A percentile compares a stretch with the other conserved stretches of the same genome.
phyloP scores from a whole-genome alignment of 129 eudicot genomes.

The Flaveria ramosissima region DNA sequence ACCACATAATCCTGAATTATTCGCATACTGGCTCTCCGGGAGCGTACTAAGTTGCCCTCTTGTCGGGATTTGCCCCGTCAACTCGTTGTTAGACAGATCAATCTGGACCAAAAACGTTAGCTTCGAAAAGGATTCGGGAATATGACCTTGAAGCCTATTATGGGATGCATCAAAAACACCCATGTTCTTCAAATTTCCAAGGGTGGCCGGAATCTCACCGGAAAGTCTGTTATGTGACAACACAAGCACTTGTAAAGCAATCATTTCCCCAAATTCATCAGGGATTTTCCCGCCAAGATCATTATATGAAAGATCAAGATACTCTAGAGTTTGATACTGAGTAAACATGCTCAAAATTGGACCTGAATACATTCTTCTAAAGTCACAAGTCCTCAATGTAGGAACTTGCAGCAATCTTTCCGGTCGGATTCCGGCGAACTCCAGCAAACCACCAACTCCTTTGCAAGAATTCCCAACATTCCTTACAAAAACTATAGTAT shows the following conservation, averaged over 20 bases:
- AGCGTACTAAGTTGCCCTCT: conserved; percentile 89
- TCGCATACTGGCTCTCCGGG: conserved; percentile 79
- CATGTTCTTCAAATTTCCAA: conserved; percentile 74
- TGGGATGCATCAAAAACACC: conserved; percentile 89
- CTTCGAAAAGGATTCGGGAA: conserved; percentile 78
- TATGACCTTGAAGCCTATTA: conserved; percentile 83
- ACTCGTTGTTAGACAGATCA: conserved; percentile 82
- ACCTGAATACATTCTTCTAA: conserved; percentile 88
- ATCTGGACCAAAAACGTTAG: conserved; percentile 82
- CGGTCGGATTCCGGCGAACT: conserved; percentile 84
- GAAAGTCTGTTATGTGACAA: conserved; percentile 77
- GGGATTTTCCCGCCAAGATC: conserved; percentile 78
- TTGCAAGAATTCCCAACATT: conserved; percentile 89
- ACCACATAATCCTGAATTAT: conserved; percentile 80
- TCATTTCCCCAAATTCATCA: conserved; percentile 87
- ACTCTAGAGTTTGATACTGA: conserved; percentile 84
- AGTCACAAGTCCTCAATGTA: conserved; percentile 72
- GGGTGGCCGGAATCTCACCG: conserved; percentile 75
- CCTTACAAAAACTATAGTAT: conserved; percentile 73
- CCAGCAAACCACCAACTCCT: conserved; percentile 90
- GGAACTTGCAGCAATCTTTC: conserved; percentile 86
- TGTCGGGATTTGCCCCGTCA: conserved; percentile 84
- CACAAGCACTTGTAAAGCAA: conserved; percentile 85
- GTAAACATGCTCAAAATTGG: conserved; percentile 80
- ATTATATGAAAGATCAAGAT: conserved; percentile 94